These are phyloP conservation scores for Suhomyces terraborum DNA, from an alignment of 1,139 yeast genomes.

Conservation along the genomic window DNA sequence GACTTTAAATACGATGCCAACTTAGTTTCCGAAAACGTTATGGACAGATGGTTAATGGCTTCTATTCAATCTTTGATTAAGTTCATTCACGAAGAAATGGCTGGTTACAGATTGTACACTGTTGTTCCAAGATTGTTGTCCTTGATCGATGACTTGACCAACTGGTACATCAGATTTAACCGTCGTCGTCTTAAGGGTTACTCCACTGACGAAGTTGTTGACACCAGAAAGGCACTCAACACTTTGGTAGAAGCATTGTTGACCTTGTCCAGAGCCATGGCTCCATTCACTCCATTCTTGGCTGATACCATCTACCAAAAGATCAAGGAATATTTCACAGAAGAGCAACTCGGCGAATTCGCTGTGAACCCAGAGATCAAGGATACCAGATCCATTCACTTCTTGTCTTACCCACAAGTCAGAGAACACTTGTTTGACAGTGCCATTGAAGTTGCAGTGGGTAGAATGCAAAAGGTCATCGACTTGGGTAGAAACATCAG, in stretches of 20 bases:
- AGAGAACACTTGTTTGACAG: constrained; percentile 80
- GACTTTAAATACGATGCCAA: constrained; percentile 73
- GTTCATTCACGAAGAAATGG: constrained; percentile 88
- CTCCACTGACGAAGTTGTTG: constrained; percentile 72
- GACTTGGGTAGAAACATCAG: constrained; percentile 95
- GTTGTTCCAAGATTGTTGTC: constrained; percentile 90
- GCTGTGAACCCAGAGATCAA: constrained; percentile 42
- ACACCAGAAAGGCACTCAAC: constrained; percentile 83
- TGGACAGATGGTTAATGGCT: constrained; percentile 97
- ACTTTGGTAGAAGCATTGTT: constrained; percentile 88
- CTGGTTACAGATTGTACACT: constrained; percentile 83
- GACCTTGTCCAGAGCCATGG: constrained; percentile 92
- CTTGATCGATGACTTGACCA: constrained; percentile 92
- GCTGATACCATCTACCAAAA: constrained; percentile 87
- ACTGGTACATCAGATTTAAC: constrained; percentile 98
- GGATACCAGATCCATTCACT: constrained; percentile 87
- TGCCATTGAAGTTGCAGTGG: constrained; percentile 77
- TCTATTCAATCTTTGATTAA: constrained; percentile 87
- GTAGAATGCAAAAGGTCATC: constrained; percentile 96
- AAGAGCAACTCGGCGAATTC: constrained; percentile 49
- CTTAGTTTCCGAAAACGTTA: constrained; percentile 74
- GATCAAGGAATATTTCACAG: constrained; percentile 62
- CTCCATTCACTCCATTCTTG: constrained; percentile 97
- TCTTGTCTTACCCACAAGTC: constrained; percentile 85
- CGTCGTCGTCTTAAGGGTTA: constrained; percentile 96